phyloP scores from a whole-genome alignment of 2,329 filamentous ascomycete genomes.

The Cadophora sp. region DNA sequence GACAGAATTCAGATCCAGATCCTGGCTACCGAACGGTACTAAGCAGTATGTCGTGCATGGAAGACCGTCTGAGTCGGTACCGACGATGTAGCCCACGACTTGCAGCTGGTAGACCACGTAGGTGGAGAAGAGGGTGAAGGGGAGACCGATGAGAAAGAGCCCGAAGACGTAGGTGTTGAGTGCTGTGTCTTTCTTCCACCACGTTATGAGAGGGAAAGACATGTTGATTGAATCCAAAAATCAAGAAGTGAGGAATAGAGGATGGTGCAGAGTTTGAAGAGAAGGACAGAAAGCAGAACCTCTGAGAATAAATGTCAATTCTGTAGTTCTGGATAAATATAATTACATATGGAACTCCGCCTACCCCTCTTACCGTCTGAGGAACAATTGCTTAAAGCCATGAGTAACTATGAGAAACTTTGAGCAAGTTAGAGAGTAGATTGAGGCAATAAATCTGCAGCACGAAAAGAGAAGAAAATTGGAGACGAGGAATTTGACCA shows the following conservation, averaged over 20 bases:
- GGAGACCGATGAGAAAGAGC: slow-evolving; percentile 18
- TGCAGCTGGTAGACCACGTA: slow-evolving; percentile 23
- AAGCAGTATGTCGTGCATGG: slow-evolving; percentile 17
- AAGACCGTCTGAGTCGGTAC: slow-evolving; percentile 7
- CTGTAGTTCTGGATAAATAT: background rate
- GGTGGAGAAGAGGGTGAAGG: slow-evolving; percentile 14
- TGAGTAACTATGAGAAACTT: background rate
- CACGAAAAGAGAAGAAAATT: background rate
- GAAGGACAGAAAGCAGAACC: background rate
- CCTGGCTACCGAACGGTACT: slow-evolving; percentile 17
- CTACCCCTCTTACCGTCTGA: background rate
- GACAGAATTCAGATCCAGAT: slow-evolving; percentile 16
- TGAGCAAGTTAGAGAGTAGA: slow-evolving; percentile 15
- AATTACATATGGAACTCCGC: background rate
- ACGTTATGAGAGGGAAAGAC: background rate
- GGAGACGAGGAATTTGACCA: background rate
- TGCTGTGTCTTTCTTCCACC: slow-evolving; percentile 17
- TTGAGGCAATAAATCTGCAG: background rate
- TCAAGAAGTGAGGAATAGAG: background rate
- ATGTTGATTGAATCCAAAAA: background rate
- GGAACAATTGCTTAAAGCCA: background rate
- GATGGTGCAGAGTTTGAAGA: background rate
- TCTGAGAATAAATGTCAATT: background rate
- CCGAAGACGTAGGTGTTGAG: slow-evolving; percentile 20
- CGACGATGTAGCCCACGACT: slow-evolving; percentile 16